Evolutionary conservation across 139 green algal species (phyloP).

Genomic region (Asterochloris sp.): DNA sequence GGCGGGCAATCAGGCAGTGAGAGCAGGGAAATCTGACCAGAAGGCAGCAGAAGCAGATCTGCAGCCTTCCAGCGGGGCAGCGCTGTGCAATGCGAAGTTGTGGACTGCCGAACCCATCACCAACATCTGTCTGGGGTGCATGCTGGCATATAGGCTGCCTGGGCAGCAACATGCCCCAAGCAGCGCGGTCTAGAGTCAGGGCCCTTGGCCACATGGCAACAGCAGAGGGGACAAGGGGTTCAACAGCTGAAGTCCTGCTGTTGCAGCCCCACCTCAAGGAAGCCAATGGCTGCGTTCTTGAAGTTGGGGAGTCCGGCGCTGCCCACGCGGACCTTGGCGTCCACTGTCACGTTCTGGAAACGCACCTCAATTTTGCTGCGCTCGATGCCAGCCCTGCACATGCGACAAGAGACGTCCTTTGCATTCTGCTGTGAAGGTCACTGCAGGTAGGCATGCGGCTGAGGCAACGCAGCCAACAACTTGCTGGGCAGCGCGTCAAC

Average conservation of each 20-base stretch:
- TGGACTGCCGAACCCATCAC: background rate
- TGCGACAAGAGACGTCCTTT: background rate
- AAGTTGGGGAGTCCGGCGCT: conserved; percentile 2
- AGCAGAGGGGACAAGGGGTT: background rate
- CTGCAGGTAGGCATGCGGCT: background rate
- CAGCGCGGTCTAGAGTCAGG: too few species aligned
- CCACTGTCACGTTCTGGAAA: background rate
- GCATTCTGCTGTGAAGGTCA: background rate
- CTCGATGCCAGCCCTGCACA: conserved; percentile 1
- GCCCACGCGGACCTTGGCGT: conserved; percentile 4
- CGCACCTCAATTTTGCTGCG: conserved; percentile 7
- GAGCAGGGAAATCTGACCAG: background rate
- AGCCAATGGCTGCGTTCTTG: conserved; percentile 4
- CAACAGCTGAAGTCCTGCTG: background rate
- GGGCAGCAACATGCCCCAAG: background rate
- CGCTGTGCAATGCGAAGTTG: background rate
- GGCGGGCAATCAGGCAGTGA: background rate
- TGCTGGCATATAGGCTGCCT: background rate
- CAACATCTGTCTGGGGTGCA: background rate
- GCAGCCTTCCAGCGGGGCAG: too few species aligned
- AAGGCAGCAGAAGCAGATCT: background rate
- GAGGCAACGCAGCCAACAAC: background rate
- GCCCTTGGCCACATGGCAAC: background rate
- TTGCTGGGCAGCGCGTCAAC: background rate
- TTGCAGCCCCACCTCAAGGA: background rate